A percentile compares a stretch with the other conserved stretches of the same genome.
Evolutionary conservation across 2,329 filamentous ascomycete species (phyloP).

Genomic region (Ophiostoma sp.): DNA sequence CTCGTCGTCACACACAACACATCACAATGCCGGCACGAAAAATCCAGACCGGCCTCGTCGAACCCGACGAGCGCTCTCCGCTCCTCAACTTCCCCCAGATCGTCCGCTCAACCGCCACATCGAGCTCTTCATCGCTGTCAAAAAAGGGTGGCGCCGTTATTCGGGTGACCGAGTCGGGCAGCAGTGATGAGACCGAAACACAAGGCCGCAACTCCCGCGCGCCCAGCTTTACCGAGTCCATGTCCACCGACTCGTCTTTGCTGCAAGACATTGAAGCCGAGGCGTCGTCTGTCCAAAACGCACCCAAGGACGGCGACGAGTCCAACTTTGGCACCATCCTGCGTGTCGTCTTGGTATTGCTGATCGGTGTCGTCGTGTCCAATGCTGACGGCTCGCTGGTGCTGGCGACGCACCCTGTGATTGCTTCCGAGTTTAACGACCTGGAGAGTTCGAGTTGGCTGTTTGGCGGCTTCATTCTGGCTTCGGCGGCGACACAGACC

Average conservation of each 20-base stretch:
- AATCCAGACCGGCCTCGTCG: background rate
- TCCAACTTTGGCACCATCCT: background rate
- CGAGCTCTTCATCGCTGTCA: background rate
- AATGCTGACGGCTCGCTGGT: conserved; percentile 66
- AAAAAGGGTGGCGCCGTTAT: background rate
- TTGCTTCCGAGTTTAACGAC: conserved; percentile 61
- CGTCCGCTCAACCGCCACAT: background rate
- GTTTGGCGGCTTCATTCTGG: conserved; percentile 53
- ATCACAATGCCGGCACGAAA: conserved; percentile 7
- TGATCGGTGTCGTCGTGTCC: conserved; percentile 60
- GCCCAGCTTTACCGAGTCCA: conserved; percentile 18
- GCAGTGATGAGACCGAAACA: background rate
- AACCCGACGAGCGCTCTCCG: conserved; percentile 25
- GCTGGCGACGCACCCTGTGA: conserved; percentile 63
- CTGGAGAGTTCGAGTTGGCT: conserved; percentile 60
- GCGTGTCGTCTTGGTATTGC: conserved; percentile 27
- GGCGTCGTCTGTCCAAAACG: background rate
- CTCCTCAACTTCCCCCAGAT: conserved; percentile 18
- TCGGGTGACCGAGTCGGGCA: background rate
- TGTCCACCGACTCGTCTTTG: conserved; percentile 26
- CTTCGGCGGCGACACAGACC: conserved; percentile 53
- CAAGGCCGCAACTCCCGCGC: background rate
- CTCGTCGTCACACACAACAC: background rate
- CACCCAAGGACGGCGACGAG: background rate
- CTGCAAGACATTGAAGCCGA: conserved; percentile 27